Conservation (phyloP, 805 yeast species). For the Candida sanyiensis region DNA sequence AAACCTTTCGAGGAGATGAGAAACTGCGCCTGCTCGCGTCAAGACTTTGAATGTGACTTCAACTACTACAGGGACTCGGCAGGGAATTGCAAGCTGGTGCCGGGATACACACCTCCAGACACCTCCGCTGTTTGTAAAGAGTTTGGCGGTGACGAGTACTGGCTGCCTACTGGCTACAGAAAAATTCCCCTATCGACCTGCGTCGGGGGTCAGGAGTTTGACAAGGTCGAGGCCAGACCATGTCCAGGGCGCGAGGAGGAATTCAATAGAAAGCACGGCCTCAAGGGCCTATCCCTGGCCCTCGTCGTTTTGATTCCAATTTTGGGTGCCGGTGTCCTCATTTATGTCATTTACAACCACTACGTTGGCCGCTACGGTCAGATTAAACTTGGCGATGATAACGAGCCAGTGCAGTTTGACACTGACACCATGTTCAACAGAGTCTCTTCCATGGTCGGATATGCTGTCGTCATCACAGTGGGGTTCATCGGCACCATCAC, state of each 20-base stretch:
- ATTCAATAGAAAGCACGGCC: slow-evolving; percentile 48
- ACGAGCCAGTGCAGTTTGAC: slow-evolving; percentile 66
- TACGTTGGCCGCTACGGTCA: slow-evolving; percentile 83
- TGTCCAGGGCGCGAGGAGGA: slow-evolving; percentile 85
- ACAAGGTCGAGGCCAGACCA: slow-evolving; percentile 55
- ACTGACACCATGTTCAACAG: slow-evolving; percentile 54
- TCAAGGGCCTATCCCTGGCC: slow-evolving; percentile 50
- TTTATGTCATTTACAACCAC: slow-evolving; percentile 71
- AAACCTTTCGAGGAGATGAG: slow-evolving; percentile 50
- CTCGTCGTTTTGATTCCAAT: slow-evolving; percentile 54
- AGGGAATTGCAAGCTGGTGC: slow-evolving; percentile 82
- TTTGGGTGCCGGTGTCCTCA: slow-evolving; percentile 41
- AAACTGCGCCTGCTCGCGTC: slow-evolving; percentile 79
- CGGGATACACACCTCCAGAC: slow-evolving; percentile 65
- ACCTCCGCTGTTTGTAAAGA: slow-evolving; percentile 55
- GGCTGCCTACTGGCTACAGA: slow-evolving; percentile 90
- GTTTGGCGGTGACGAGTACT: slow-evolving; percentile 58
- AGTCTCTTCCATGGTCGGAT: slow-evolving; percentile 26
- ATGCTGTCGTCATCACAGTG: slow-evolving; percentile 29
- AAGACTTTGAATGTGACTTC: slow-evolving; percentile 92
- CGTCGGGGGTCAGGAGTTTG: slow-evolving; percentile 70
- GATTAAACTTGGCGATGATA: slow-evolving; percentile 76
- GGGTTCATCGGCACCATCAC: slow-evolving; percentile 18
- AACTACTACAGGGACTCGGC: slow-evolving; percentile 65
- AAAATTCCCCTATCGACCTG: slow-evolving; percentile 82